These are phyloP conservation scores for Talaromyces wortmannii DNA, from an alignment of 495 filamentous ascomycete species.

Conservation along the genomic window DNA sequence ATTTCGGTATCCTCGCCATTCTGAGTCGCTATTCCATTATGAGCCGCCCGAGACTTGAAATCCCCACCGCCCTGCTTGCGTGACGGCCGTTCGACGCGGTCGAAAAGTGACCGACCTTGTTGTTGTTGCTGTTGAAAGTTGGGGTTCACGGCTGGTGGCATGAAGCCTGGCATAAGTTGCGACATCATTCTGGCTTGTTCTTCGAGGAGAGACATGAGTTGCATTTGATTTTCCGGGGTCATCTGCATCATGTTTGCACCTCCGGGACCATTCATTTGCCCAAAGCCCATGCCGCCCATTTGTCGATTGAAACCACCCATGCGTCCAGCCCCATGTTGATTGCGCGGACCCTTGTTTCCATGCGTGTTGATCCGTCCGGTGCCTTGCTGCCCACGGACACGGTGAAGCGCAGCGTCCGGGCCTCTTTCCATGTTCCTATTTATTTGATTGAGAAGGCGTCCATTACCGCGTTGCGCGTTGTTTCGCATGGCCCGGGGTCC, in stretches of 20 bases:
- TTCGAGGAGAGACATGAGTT: slow-evolving; percentile 77
- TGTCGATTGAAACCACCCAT: slow-evolving; percentile 28
- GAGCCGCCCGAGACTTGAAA: slow-evolving; percentile 24
- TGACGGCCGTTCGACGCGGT: slow-evolving; percentile 57
- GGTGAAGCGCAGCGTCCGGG: slow-evolving; percentile 68
- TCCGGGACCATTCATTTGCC: slow-evolving; percentile 32
- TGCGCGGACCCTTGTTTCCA: slow-evolving; percentile 62
- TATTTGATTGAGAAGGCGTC: slow-evolving; percentile 81
- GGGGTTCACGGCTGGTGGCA: slow-evolving; percentile 45
- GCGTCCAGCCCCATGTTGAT: slow-evolving; percentile 34
- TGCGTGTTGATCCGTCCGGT: slow-evolving; percentile 73
- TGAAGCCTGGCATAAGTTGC: slow-evolving; percentile 47
- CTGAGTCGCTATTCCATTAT: slow-evolving; percentile 13
- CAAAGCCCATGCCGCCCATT: slow-evolving; percentile 44
- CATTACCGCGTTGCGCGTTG: slow-evolving; percentile 51
- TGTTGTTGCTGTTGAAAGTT: slow-evolving; percentile 42
- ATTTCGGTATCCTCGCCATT: slow-evolving; percentile 26
- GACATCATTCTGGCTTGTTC: slow-evolving; percentile 86
- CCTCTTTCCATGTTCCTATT: slow-evolving; percentile 79
- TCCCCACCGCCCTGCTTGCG: slow-evolving; percentile 31
- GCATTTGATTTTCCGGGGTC: slow-evolving; percentile 65
- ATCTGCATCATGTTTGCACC: slow-evolving; percentile 43
- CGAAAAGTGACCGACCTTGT: slow-evolving; percentile 66
- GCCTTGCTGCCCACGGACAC: slow-evolving; percentile 66
- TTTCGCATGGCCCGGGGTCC: slow-evolving; percentile 95